These are phyloP conservation scores for Termitomyces sp. DNA, from an alignment of 768 basidiomycete genomes.

Conservation along the genomic window DNA sequence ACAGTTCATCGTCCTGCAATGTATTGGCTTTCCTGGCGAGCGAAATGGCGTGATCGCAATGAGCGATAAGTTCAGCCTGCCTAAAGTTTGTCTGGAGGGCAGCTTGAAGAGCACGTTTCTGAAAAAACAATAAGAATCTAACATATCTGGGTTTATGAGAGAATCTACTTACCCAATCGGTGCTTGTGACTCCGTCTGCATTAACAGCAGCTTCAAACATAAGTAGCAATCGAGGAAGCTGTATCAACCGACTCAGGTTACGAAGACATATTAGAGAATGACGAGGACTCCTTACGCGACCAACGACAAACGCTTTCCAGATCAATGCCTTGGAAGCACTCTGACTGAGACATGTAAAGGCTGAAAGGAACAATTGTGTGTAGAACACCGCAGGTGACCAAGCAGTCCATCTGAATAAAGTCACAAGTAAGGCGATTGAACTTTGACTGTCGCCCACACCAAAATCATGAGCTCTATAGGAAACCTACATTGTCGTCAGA, in stretches of 20 bases:
- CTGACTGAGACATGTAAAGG: conserved; percentile 61
- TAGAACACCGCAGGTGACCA: conserved; percentile 65
- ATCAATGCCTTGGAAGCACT: conserved; percentile 33
- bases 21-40: conserved; percentile 23
- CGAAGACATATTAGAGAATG: background rate
- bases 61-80: conserved; percentile 51
- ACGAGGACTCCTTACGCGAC: conserved; percentile 53
- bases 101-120: conserved; percentile 43
- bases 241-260: conserved; percentile 1
- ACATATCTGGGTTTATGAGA: background rate
- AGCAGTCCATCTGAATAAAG: conserved; percentile 56
- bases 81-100: conserved; percentile 47
- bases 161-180: conserved; percentile 49
- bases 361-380: conserved; percentile 62
- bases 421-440: conserved; percentile 51
- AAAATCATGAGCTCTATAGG: conserved; percentile 53
- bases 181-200: conserved; percentile 44
- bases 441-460: conserved; percentile 57
- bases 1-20: conserved; percentile 27
- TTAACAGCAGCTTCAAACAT: conserved; percentile 55
- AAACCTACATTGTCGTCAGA: conserved; percentile 39
- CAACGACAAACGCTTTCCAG: conserved; percentile 72
- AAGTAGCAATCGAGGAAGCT: conserved; percentile 62
- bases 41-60: conserved; percentile 47
- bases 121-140: background rate